Base-by-base conservation (phyloP, 2,329 filamentous ascomycete species). In the Fusarium algeriense region DNA sequence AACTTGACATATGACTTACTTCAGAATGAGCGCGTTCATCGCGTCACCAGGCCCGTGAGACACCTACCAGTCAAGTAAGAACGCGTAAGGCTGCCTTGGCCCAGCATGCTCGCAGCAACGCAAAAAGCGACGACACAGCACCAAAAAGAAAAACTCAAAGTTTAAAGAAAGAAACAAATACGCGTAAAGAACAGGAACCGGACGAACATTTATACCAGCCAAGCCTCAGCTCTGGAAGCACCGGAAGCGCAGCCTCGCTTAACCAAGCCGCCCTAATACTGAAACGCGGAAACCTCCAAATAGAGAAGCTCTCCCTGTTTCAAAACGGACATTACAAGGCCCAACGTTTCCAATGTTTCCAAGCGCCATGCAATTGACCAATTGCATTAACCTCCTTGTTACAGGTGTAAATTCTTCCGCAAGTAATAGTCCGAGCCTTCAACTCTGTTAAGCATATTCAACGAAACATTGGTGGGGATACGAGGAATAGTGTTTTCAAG, bases 291-390 rank as follows among this genome's bases (percentile, higher is more conserved):
- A 49, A 49, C 43, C 50, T 28, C 64, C 57, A 55, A 49, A 67
- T 63, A 68, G 9, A 67, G 64, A 43, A 34, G 32, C 2, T 8
- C 37, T 37, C 35, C 66, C n/a, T 53, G 66, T 69, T 69, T 69
- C 65, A 59, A 65, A 69, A 60, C 30, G 46, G 37, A 43, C 32
- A 35, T 32, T 43, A 23, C 34, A 53, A 40, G 43, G 46, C 19
- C 61, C 38, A 60, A 1, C 20, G 64, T 67, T 67, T 66, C 60
- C 6, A 20, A 54, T 43, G 34, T 48, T 40, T 40, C 26, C 19
- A 35, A 26, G 46, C 60, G 52, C 20, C 2, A 34, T n/a, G 2
- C 12, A 17, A 46, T 26, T 11, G 45, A 35, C 64, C 55, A 67
- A 67, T 64, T n/a, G 19, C 7, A 10, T 5, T 6, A 3, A 9